phyloP scores from a whole-genome alignment of 805 yeast genomes.

The Jamesozyma spencerorum region DNA sequence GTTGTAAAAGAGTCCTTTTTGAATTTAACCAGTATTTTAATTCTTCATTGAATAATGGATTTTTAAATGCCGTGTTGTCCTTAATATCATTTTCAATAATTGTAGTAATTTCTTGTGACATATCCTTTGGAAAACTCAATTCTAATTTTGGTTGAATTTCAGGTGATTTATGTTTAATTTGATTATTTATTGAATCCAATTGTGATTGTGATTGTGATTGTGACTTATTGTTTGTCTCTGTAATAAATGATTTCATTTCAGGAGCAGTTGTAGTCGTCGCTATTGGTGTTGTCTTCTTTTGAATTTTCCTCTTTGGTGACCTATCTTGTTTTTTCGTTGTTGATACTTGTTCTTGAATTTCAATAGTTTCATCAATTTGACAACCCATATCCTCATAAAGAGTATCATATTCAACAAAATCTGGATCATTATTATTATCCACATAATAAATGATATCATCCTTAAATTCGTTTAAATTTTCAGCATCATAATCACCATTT shows the following conservation, averaged over 20 bases:
- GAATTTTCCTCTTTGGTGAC: slow-evolving; percentile 18
- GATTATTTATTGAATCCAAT: neutral
- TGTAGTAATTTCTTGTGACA: slow-evolving; percentile 22
- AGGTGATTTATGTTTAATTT: neutral
- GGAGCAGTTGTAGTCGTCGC: slow-evolving; percentile 5
- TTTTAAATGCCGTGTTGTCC: slow-evolving; percentile 21
- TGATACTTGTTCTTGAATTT: slow-evolving; percentile 20
- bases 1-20: slow-evolving; percentile 24
- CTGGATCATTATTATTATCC: slow-evolving; percentile 86
- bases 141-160: slow-evolving; percentile 5
- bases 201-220: neutral
- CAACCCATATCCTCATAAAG: slow-evolving; percentile 77
- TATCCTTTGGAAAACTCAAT: slow-evolving; percentile 22
- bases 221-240: neutral
- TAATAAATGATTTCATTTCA: neutral
- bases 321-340: neutral
- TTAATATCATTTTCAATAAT: slow-evolving; percentile 17
- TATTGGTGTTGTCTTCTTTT: slow-evolving; percentile 28
- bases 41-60: slow-evolving; percentile 25
- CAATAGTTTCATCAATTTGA: slow-evolving; percentile 14
- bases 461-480: slow-evolving; percentile 61
- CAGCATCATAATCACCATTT: slow-evolving; percentile 72
- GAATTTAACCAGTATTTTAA: slow-evolving; percentile 24
- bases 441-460: slow-evolving; percentile 91
- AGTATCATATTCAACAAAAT: slow-evolving; percentile 88